phyloP scores from a whole-genome alignment of 108 stramenopile genomes.

The Parmales sp. region DNA sequence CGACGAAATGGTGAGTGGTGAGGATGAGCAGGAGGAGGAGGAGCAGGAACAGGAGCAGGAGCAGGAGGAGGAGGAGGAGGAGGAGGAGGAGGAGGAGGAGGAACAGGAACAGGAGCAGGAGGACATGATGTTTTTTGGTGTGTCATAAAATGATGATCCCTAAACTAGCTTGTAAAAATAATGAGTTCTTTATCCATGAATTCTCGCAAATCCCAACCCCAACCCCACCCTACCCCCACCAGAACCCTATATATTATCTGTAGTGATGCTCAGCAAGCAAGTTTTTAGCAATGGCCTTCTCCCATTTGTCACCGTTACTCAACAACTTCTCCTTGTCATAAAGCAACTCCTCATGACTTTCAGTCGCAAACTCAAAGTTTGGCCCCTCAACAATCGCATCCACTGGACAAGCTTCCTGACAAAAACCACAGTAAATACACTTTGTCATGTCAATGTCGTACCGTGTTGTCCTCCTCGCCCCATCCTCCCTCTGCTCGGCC shows the following conservation, averaged over 20 bases:
- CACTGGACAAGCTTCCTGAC: constrained; percentile 94
- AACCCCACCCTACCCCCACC: neutral
- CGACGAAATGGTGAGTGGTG: too few relatives aligned
- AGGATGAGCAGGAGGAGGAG: neutral
- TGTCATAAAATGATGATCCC: neutral
- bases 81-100: neutral
- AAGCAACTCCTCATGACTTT: constrained; percentile 95
- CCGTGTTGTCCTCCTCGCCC: constrained; percentile 89
- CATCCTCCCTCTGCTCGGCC: constrained; percentile 82
- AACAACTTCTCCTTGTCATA: constrained; percentile 99
- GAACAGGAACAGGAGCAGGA: neutral
- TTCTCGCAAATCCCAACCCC: neutral
- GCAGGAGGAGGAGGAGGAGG: neutral
- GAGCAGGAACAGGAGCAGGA: neutral
- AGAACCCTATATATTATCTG: constrained; percentile 50
- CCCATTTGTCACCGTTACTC: constrained; percentile 98
- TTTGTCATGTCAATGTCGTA: constrained; percentile 99
- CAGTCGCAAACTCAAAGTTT: constrained; percentile 98
- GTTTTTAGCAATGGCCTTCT: constrained; percentile 94
- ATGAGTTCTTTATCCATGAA: neutral
- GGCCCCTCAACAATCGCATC: constrained; percentile 99
- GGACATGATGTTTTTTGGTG: neutral
- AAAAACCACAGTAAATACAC: constrained; percentile 99
- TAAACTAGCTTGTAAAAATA: neutral
- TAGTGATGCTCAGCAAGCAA: constrained; percentile 89